A percentile compares a stretch with the other conserved stretches of the same genome.
Conservation (phyloP, 352 stramenopile genomes). For the Globisporangium rhizosaccharum region DNA sequence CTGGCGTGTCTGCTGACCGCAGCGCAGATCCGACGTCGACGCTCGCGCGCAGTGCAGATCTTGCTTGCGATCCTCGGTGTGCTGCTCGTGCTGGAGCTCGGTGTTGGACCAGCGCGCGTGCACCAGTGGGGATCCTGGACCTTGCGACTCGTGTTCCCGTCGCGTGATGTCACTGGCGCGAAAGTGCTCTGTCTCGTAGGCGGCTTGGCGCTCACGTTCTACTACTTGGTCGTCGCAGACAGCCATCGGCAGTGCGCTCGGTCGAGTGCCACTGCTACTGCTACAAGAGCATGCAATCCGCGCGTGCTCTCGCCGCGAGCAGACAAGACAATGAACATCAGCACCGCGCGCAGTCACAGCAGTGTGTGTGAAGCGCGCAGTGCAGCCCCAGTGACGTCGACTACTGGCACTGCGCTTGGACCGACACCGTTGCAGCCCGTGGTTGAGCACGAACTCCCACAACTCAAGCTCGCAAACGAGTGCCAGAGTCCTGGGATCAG, state of each 20-base stretch:
- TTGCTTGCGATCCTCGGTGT: constrained; percentile 5
- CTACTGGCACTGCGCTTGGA: neutral
- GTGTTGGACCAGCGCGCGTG: neutral
- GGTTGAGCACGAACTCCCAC: constrained; percentile 18
- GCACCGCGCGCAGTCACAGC: neutral
- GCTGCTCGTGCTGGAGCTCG: neutral
- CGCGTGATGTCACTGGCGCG: constrained; percentile 32
- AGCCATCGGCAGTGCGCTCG: neutral
- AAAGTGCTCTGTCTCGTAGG: constrained; percentile 34
- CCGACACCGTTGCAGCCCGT: constrained; percentile 1
- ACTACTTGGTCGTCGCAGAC: constrained; percentile 21
- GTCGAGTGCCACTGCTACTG: no score
- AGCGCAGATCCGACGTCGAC: constrained; percentile 5
- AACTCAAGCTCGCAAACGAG: constrained; percentile 29
- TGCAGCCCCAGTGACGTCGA: neutral
- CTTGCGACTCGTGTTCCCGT: constrained; percentile 37
- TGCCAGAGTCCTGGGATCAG: constrained; percentile 9
- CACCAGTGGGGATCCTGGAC: constrained; percentile 22
- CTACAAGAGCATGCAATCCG: neutral
- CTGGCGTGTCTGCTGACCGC: constrained; percentile 2
- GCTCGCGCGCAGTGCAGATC: constrained; percentile 9
- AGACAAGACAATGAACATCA: neutral
- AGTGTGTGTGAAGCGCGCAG: neutral
- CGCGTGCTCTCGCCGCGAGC: neutral
- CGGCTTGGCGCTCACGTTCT: constrained; percentile 32